Percentiles rank a stretch among this genome's conserved stretches.
Conservation (phyloP, 192 early-diverging fungal genomes). For the Backusella australiensis region DNA sequence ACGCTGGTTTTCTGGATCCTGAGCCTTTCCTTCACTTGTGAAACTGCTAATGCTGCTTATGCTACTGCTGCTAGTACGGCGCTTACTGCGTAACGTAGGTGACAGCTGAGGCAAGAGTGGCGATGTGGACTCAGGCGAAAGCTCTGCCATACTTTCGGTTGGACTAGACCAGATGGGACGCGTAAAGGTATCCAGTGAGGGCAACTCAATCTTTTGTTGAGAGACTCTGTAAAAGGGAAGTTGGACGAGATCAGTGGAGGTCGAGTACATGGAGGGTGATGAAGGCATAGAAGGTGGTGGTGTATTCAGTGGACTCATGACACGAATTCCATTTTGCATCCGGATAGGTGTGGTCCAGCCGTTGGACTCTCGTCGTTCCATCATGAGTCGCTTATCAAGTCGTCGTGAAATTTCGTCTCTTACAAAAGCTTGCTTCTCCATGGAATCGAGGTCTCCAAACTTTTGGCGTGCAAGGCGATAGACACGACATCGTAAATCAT, state of each 20-base stretch:
- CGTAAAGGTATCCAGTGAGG: slow-evolving; percentile 13
- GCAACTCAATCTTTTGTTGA: slow-evolving; percentile 30
- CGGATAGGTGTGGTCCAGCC: neutral
- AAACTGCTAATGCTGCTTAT: slow-evolving; percentile 18
- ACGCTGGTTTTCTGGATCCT: neutral
- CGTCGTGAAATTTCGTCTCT: slow-evolving; percentile 58
- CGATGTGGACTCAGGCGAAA: slow-evolving; percentile 5
- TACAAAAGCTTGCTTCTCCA: slow-evolving; percentile 62
- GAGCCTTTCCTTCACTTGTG: slow-evolving; percentile 10
- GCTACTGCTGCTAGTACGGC: slow-evolving; percentile 24
- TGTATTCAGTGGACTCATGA: slow-evolving; percentile 2
- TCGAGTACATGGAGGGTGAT: neutral
- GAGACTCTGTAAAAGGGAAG: slow-evolving; percentile 29
- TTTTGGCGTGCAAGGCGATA: slow-evolving; percentile 61
- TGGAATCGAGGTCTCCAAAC: slow-evolving; percentile 59
- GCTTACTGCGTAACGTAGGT: slow-evolving; percentile 14
- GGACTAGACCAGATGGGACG: neutral
- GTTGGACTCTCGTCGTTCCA: neutral
- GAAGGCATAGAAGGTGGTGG: slow-evolving; percentile 16
- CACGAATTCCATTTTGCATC: neutral
- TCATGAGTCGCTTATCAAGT: slow-evolving; percentile 31
- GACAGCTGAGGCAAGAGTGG: slow-evolving; percentile 15
- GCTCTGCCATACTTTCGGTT: neutral
- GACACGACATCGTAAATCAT: slow-evolving; percentile 72
- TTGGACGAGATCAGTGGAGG: slow-evolving; percentile 1